These are phyloP conservation scores for Colletotrichum lentis DNA, from an alignment of 2,329 filamentous ascomycete genomes.

Conservation along the genomic window DNA sequence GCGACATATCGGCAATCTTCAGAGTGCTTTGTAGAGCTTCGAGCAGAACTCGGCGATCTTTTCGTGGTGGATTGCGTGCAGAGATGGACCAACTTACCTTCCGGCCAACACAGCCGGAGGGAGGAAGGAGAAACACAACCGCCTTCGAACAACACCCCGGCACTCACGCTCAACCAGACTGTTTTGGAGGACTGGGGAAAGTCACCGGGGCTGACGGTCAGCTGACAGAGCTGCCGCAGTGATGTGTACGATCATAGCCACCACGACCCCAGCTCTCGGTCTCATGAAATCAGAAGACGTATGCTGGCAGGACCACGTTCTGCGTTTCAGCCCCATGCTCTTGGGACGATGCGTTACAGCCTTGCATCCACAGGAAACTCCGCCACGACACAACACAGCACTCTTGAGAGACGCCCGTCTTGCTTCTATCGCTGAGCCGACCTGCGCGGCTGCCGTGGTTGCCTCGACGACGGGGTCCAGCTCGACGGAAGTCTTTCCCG, in stretches of 20 bases:
- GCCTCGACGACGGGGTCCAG: not conserved
- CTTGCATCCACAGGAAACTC: constrained; percentile 51
- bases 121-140: not conserved
- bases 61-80: too few relatives aligned
- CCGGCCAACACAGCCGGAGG: too few relatives aligned
- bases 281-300: constrained; percentile 1
- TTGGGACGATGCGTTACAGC: constrained; percentile 47
- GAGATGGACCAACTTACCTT: not conserved
- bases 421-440: constrained; percentile 49
- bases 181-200: too few relatives aligned
- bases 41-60: too few relatives aligned
- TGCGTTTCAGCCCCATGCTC: constrained; percentile 46
- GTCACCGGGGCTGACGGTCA: not conserved
- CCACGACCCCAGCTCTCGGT: not conserved
- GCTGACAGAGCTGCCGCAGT: not conserved
- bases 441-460: not conserved
- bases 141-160: not conserved
- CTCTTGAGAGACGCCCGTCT: constrained; percentile 49
- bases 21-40: too few relatives aligned
- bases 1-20: too few relatives aligned
- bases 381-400: constrained; percentile 44
- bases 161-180: too few relatives aligned
- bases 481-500: constrained; percentile 30
- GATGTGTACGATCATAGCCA: too few relatives aligned
- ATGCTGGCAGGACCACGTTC: constrained; percentile 39